These are phyloP conservation scores for Penicillium egyptiacum DNA, from an alignment of 495 filamentous ascomycete species.

Conservation along the genomic window DNA sequence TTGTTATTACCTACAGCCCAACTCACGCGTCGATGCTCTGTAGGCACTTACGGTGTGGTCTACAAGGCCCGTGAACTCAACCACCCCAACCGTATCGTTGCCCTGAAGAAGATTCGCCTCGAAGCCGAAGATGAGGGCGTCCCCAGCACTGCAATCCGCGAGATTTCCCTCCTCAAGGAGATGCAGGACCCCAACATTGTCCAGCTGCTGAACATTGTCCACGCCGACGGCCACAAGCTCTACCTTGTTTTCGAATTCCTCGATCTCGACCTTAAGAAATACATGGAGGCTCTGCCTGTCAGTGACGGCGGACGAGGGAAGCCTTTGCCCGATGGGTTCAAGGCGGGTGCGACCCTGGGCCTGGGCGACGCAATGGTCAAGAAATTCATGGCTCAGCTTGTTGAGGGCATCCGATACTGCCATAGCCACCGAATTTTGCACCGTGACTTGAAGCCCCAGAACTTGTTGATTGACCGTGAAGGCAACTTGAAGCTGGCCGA, in stretches of 20 bases:
- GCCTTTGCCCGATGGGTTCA: constrained; percentile 77
- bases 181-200: constrained; percentile 97
- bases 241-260: constrained; percentile 95
- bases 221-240: constrained; percentile 94
- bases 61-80: constrained; percentile 87
- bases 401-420: constrained; percentile 90
- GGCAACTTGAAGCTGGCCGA: constrained; percentile 97
- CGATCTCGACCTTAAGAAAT: constrained; percentile 93
- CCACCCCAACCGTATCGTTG: constrained; percentile 79
- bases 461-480: constrained; percentile 89
- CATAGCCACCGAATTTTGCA: constrained; percentile 94
- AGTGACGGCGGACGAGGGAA: constrained; percentile 88
- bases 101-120: constrained; percentile 96
- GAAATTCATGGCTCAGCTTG: constrained; percentile 95
- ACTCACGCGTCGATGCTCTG: constrained; percentile 16
- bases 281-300: constrained; percentile 95
- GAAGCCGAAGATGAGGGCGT: constrained; percentile 98
- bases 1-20: constrained; percentile 1
- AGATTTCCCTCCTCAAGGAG: constrained; percentile 94
- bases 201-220: constrained; percentile 87
- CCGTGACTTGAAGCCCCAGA: constrained; percentile 97
- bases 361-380: constrained; percentile 90
- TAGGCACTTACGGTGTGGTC: constrained; percentile 90
- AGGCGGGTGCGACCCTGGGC: constrained; percentile 67
- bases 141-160: constrained; percentile 92